Conservation (phyloP, 805 yeast species). For the Nadsonia fulvescens region DNA sequence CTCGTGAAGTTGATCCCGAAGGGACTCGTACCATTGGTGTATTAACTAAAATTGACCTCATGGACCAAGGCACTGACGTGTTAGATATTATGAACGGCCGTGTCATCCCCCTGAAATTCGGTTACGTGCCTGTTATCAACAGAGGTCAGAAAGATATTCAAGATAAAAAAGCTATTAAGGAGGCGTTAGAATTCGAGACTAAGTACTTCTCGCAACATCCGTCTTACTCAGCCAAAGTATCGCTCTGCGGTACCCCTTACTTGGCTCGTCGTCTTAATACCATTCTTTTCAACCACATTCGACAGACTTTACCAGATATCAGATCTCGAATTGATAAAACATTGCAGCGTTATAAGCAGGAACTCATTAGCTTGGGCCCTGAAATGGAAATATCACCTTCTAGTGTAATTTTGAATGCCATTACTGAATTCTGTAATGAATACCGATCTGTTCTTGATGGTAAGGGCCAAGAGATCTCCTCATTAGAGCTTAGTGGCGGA, state of each 20-base stretch:
- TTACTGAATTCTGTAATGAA: constrained; percentile 87
- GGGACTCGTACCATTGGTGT: constrained; percentile 93
- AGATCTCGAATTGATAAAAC: constrained; percentile 78
- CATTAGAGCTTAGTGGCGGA: constrained; percentile 89
- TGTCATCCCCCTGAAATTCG: constrained; percentile 86
- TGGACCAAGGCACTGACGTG: constrained; percentile 97
- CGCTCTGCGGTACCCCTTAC: constrained; percentile 92
- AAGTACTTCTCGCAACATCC: constrained; percentile 73
- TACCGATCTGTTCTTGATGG: constrained; percentile 85
- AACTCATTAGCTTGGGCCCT: constrained; percentile 63
- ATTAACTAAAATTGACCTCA: constrained; percentile 84
- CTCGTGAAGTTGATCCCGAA: constrained; percentile 95
- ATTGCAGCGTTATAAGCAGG: constrained; percentile 68
- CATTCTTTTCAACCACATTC: constrained; percentile 79
- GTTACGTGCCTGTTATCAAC: constrained; percentile 92
- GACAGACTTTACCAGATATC: constrained; percentile 79
- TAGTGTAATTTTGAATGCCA: constrained; percentile 75
- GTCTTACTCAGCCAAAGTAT: constrained; percentile 77
- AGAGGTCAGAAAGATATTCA: constrained; percentile 96
- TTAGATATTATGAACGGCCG: constrained; percentile 89
- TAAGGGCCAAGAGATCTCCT: constrained; percentile 75
- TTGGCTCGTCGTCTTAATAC: constrained; percentile 83
- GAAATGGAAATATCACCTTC: constrained; percentile 67
- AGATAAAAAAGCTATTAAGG: constrained; percentile 66
- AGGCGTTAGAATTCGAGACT: constrained; percentile 71